Evolutionary conservation across 2,329 filamentous ascomycete genomes (phyloP), one percentile per base, ranked within the genome.

Genomic region (Blastomyces emzantsi): DNA sequence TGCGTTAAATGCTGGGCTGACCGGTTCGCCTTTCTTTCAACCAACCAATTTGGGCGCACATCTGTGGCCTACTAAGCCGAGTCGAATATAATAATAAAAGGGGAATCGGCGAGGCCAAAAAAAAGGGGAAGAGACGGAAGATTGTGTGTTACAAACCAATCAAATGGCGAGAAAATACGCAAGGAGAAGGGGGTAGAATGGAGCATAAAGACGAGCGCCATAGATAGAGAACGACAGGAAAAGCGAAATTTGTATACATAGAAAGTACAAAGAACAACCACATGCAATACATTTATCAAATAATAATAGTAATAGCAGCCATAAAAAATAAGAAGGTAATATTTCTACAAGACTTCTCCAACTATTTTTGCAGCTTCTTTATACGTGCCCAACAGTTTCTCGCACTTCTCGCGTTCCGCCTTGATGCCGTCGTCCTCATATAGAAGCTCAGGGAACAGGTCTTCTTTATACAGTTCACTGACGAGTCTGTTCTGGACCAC

Each of bases 371-470:
- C 92, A 25, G 94, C 94, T 80, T 99, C 94, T 73, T 92, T 92
- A 80, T 99, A 99, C 25, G 94, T 99, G 74, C 89, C 87, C 67
- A 97, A 84, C 68, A 99, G 82, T 76, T 92, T 94, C 82, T 99
- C 94, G 78, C 94, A 99, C 83, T 99, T 99, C 80, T 97, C 93
- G 66, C 93, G 87, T 79, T 97, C 93, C 73, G 92, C 92, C 83
- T 97, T 97, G 74, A 99, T 93, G 28, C 87, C 90, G 73, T 99
- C 94, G 73, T 99, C 94, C 77, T 99, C 94, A 77, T 99, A 97
- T 49, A 99, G 81, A 62, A 99, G 83, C 74, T 99, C 93, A 70
- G 92, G 87, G 71, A 97, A 97, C 43, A 96, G 80, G 43, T 86
- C 79, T 76, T 97, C 94, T 77, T 90, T 93, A 82, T 99, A 99